phyloP scores from a whole-genome alignment of 2,329 filamentous ascomycete species.

The Pseudocercospora macadamiae region DNA sequence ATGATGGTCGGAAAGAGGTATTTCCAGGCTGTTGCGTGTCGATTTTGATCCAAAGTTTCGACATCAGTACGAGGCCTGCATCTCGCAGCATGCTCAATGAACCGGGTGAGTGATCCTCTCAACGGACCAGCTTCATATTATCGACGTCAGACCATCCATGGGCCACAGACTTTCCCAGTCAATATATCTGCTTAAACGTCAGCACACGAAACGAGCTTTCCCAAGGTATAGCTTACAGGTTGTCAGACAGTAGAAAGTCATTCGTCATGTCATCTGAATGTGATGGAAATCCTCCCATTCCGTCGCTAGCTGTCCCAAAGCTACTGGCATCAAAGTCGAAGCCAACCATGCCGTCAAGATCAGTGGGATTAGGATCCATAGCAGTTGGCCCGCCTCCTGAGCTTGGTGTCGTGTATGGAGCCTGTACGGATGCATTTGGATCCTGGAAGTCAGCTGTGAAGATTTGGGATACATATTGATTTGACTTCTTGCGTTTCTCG shows the following conservation, averaged over 20 bases:
- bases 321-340: constrained; percentile 18
- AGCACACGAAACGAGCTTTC: neutral
- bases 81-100: too few species aligned
- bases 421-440: constrained; percentile 4
- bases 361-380: constrained; percentile 3
- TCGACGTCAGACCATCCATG: constrained; percentile 13
- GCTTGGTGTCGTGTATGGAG: constrained; percentile 12
- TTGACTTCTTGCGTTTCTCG: constrained; percentile 26
- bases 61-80: too few species aligned
- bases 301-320: constrained; percentile 8
- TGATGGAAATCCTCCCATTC: neutral
- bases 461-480: constrained; percentile 27
- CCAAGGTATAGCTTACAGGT: constrained; percentile 3
- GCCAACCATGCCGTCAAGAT: constrained; percentile 8
- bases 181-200: constrained; percentile 6
- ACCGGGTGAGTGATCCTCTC: too few species aligned
- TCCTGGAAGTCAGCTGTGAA: constrained; percentile 28
- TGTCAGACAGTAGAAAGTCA: constrained; percentile 15
- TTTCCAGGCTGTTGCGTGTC: too few species aligned
- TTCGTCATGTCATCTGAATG: constrained; percentile 8
- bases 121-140: neutral
- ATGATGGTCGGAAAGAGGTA: too few species aligned
- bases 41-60: too few species aligned
- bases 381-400: neutral
- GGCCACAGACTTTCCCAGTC: constrained; percentile 23